A percentile compares a stretch with the other conserved stretches of the same genome.
These are phyloP conservation scores for Botrytis paeoniae DNA, from an alignment of 2,329 filamentous ascomycete species.

Conservation along the genomic window DNA sequence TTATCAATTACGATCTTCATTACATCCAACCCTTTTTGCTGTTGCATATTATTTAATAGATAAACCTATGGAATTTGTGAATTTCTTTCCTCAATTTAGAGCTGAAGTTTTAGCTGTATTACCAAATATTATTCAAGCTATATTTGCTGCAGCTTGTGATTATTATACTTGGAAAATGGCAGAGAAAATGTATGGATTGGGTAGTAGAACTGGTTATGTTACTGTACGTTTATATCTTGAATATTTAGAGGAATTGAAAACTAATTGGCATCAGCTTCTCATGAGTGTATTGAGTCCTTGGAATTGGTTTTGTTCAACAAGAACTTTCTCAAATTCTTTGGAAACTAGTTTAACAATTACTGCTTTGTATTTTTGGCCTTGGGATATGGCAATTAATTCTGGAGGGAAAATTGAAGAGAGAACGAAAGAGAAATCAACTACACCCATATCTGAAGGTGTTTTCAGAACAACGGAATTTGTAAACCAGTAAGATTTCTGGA, in stretches of 20 bases:
- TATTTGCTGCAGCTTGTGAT: slow-evolving; percentile 75
- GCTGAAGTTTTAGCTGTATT: slow-evolving; percentile 67
- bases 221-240: slow-evolving; percentile 50
- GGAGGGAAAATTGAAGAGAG: background rate
- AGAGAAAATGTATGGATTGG: slow-evolving; percentile 65
- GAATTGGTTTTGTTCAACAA: slow-evolving; percentile 94
- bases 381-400: slow-evolving; percentile 57
- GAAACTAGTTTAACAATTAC: slow-evolving; percentile 83
- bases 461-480: slow-evolving; percentile 35
- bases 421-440: background rate
- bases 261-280: slow-evolving; percentile 52
- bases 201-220: slow-evolving; percentile 62
- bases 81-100: slow-evolving; percentile 52
- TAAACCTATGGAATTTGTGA: slow-evolving; percentile 52
- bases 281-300: slow-evolving; percentile 77
- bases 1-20: slow-evolving; percentile 78
- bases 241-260: background rate
- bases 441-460: background rate
- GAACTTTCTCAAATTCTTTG: slow-evolving; percentile 90
- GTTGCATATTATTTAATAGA: slow-evolving; percentile 65
- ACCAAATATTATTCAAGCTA: slow-evolving; percentile 73
- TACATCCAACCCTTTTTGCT: slow-evolving; percentile 88
- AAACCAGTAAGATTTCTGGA: slow-evolving; percentile 33
- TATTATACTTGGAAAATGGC: slow-evolving; percentile 86
- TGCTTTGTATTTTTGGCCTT: slow-evolving; percentile 83